phyloP scores from a whole-genome alignment of 257 asterid genomes.

The Echites panduratus region DNA sequence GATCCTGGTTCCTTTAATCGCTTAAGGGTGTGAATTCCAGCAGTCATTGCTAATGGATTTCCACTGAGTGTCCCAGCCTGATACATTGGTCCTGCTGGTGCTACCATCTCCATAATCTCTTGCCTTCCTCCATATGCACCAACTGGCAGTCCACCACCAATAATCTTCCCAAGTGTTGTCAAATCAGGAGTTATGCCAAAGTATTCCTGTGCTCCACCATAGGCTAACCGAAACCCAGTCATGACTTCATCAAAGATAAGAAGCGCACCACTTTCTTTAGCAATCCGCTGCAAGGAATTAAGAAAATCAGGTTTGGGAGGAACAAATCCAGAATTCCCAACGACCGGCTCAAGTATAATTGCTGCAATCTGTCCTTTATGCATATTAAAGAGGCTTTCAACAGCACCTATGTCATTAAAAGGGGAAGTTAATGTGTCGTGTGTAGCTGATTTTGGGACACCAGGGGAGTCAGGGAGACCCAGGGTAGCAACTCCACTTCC shows the following conservation, averaged over 20 bases:
- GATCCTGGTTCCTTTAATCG: conserved; percentile 63
- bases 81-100: conserved; percentile 98
- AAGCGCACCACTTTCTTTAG: conserved; percentile 60
- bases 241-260: conserved; percentile 92
- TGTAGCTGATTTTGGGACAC: conserved; percentile 92
- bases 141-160: conserved; percentile 97
- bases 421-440: conserved; percentile 68
- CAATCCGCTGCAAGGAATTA: conserved; percentile 45
- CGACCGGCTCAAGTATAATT: conserved; percentile 84
- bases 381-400: conserved; percentile 60
- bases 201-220: conserved; percentile 98
- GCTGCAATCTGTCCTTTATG: conserved; percentile 82
- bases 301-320: conserved; percentile 72
- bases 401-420: conserved; percentile 57
- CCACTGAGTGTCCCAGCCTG: conserved; percentile 98
- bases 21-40: conserved; percentile 92
- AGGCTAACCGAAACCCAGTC: conserved; percentile 88
- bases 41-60: conserved; percentile 98
- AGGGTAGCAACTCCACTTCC: conserved; percentile 99
- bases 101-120: conserved; percentile 98
- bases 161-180: conserved; percentile 95
- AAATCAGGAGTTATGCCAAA: conserved; percentile 88
- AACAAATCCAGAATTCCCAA: conserved; percentile 93
- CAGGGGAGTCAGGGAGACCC: conserved; percentile 97
- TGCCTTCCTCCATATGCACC: conserved; percentile 98